A percentile compares a stretch with the other conserved stretches of the same genome.
Conservation (phyloP, 345 rosid genomes). For the Passiflora organensis region DNA sequence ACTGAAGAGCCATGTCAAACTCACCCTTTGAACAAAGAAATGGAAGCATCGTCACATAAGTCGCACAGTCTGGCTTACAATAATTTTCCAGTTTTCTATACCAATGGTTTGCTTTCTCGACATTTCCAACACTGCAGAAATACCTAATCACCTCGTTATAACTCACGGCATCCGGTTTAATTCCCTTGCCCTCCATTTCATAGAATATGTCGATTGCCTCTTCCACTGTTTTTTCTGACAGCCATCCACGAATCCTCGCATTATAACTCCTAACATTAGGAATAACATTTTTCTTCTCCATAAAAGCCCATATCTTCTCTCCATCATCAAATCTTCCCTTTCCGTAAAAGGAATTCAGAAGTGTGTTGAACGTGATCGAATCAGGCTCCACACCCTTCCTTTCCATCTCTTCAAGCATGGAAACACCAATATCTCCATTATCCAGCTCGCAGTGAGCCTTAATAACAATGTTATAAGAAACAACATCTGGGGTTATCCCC, state of each 20-base stretch:
- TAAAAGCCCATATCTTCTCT: slow-evolving; percentile 41
- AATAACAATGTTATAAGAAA: slow-evolving; percentile 48
- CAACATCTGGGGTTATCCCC: slow-evolving; percentile 40
- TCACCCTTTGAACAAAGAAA: slow-evolving; percentile 51
- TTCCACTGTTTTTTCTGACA: slow-evolving; percentile 25
- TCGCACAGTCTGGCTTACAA: slow-evolving; percentile 27
- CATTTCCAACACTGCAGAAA: slow-evolving; percentile 34
- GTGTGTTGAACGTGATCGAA: slow-evolving; percentile 49
- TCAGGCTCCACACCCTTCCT: slow-evolving; percentile 42
- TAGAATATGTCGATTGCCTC: slow-evolving; percentile 38
- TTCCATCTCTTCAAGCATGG: slow-evolving; percentile 52
- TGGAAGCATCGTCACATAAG: slow-evolving; percentile 38
- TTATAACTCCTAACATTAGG: slow-evolving; percentile 55
- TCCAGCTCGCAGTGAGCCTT: slow-evolving; percentile 54
- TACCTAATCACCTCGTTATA: slow-evolving; percentile 53
- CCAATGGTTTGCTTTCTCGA: slow-evolving; percentile 48
- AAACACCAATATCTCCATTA: slow-evolving; percentile 33
- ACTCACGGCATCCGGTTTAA: slow-evolving; percentile 43
- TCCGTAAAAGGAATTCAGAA: slow-evolving; percentile 34
- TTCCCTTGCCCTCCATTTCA: slow-evolving; percentile 43
- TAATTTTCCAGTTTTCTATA: slow-evolving; percentile 37
- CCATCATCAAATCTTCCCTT: neutral
- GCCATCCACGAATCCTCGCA: slow-evolving; percentile 46
- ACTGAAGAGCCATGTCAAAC: slow-evolving; percentile 38
- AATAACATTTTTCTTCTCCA: slow-evolving; percentile 38